phyloP scores from a whole-genome alignment of 2,329 filamentous ascomycete genomes.

The Aspergillus sp. region DNA sequence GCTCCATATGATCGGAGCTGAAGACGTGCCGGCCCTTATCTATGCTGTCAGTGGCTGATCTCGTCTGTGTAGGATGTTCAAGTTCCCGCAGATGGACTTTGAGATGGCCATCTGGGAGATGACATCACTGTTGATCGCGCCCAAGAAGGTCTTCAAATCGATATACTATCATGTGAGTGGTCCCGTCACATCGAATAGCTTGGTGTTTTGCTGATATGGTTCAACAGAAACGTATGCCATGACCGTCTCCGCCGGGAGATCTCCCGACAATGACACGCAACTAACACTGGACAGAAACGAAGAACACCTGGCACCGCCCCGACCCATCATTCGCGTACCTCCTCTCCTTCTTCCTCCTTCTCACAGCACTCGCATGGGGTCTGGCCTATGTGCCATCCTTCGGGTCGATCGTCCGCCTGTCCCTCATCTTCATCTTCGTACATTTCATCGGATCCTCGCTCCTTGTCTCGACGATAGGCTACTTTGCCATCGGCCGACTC shows the following conservation, averaged over 20 bases:
- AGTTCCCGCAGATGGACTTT: constrained; percentile 72
- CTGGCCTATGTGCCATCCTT: constrained; percentile 52
- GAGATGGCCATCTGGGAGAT: constrained; percentile 73
- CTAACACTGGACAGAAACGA: constrained; percentile 53
- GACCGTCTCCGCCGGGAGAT: background rate
- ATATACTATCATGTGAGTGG: constrained; percentile 65
- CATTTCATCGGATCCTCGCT: constrained; percentile 63
- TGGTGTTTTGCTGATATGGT: constrained; percentile 11
- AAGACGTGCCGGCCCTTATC: no score
- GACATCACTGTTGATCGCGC: constrained; percentile 64
- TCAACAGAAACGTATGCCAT: constrained; percentile 40
- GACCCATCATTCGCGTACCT: constrained; percentile 70
- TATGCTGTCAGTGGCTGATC: background rate
- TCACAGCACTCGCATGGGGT: constrained; percentile 58
- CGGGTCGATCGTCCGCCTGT: constrained; percentile 46
- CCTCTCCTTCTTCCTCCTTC: constrained; percentile 62
- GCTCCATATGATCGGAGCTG: no score
- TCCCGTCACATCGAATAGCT: constrained; percentile 2
- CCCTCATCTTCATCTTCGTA: constrained; percentile 49
- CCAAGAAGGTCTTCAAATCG: constrained; percentile 68
- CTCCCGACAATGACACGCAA: background rate
- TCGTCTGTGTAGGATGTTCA: constrained; percentile 54
- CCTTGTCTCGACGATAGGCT: constrained; percentile 60
- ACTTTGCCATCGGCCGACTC: constrained; percentile 61
- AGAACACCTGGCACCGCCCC: constrained; percentile 67